Base-by-base conservation (phyloP, 768 basidiomycete species). In the Podaxis rugospora region DNA sequence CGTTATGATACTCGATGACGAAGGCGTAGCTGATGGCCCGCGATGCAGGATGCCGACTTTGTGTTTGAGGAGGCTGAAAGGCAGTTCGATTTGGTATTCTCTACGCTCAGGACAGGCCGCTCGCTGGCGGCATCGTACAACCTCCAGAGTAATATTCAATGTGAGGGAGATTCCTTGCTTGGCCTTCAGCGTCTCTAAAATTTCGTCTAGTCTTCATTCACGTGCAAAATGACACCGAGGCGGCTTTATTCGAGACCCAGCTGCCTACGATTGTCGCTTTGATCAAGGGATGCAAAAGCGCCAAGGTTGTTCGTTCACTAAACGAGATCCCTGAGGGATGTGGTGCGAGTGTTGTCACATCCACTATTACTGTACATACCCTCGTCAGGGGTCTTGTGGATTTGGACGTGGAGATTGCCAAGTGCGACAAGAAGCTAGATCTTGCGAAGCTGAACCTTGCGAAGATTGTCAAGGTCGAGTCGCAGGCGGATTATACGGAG, bases 301-400 rank as follows among this genome's bases (percentile, higher is more conserved):
- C 85, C 25, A 80, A 82, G 62, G 83, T 97, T 59, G 81, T 95
- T 11, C 79, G 83, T 18, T 77, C 83, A 14, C 66, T 83, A 23
- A 74, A 73, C 18, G 86, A 92, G n/a, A 81, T 98, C 51, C 94
- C 95, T 0, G 81, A 83, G 5, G 95, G 97, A 16, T 97, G 94
- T 71, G 95, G 93, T 5, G 90, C 92, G 2, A 81, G 85, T 46
- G 84, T 92, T 25, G 84, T 98, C 23, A 89, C 85, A 2, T 77
- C 90, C 5, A 86, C 87, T 1, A 76, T 93, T 36, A 83, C 87
- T 21, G 83, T 93, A 0, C 86, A 95, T 71, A 82, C 95, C 2
- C 88, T 95, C 61, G 94, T 99, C 66, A 97, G 94, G 94, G 95
- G 65, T 25, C 85, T 95, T 44, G 88, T 99, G 16, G 90, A 98